phyloP scores from a whole-genome alignment of 1,284 basidiomycete genomes.

The Entoloma clypeatum region DNA sequence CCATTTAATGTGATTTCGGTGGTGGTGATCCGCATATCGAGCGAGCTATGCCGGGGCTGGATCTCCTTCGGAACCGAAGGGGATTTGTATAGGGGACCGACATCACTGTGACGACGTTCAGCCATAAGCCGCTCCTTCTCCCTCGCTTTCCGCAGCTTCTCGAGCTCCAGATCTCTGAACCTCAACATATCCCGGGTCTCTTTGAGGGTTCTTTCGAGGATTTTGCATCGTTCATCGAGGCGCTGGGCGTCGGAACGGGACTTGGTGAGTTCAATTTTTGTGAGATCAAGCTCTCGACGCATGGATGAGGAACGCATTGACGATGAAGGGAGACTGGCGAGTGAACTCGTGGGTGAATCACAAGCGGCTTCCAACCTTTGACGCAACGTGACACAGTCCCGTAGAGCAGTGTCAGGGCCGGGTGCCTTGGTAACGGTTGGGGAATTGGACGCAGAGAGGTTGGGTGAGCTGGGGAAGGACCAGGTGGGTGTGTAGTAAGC shows the following conservation, averaged over 20 bases:
- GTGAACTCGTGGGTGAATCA: constrained; percentile 31
- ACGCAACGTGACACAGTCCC: constrained; percentile 44
- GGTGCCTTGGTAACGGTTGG: constrained; percentile 19
- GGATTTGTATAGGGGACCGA: constrained; percentile 22
- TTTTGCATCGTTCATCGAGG: constrained; percentile 55
- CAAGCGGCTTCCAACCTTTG: constrained; percentile 49
- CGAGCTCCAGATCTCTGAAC: constrained; percentile 51
- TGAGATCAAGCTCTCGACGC: constrained; percentile 55
- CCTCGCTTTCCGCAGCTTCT: constrained; percentile 45
- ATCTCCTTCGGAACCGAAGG: constrained; percentile 13
- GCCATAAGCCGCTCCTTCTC: constrained; percentile 31
- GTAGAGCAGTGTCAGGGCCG: constrained; percentile 26
- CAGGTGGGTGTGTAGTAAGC: constrained; percentile 38
- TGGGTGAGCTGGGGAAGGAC: constrained; percentile 22
- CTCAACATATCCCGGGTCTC: constrained; percentile 49
- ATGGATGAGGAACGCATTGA: no score
- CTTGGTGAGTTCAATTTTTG: constrained; percentile 52
- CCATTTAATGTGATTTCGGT: no score
- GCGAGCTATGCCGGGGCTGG: constrained; percentile 26
- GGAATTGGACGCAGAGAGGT: constrained; percentile 20
- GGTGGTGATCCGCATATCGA: constrained; percentile 31
- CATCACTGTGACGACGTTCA: constrained; percentile 29
- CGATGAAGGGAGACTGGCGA: constrained; percentile 31
- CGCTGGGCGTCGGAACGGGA: constrained; percentile 50
- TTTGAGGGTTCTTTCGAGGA: constrained; percentile 53